These are phyloP conservation scores for Leccinum imitatum DNA, from an alignment of 768 basidiomycete genomes.

Conservation along the genomic window DNA sequence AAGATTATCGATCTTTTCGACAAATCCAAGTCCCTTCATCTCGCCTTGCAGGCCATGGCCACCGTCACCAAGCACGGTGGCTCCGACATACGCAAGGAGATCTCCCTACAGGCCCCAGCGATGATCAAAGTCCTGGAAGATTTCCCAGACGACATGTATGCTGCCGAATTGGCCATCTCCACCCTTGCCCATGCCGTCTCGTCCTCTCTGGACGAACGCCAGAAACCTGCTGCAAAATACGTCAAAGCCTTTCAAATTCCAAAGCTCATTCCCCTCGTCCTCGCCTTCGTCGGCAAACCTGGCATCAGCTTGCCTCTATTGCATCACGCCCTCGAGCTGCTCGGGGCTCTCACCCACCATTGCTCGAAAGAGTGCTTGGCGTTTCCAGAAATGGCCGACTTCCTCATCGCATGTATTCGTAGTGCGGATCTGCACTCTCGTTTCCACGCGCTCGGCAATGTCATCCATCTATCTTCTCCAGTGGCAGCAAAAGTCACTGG, in stretches of 20 bases:
- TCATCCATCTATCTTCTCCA: slow-evolving; percentile 45
- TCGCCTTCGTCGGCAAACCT: slow-evolving; percentile 44
- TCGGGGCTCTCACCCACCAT: slow-evolving; percentile 43
- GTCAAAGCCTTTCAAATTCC: slow-evolving; percentile 42
- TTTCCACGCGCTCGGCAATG: slow-evolving; percentile 47
- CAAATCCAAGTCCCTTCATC: slow-evolving; percentile 42
- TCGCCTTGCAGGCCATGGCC: slow-evolving; percentile 52
- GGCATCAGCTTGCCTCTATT: slow-evolving; percentile 40
- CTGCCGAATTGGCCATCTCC: slow-evolving; percentile 48
- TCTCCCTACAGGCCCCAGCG: slow-evolving; percentile 39
- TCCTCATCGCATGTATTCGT: slow-evolving; percentile 56
- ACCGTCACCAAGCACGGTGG: slow-evolving; percentile 63
- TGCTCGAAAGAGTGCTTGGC: slow-evolving; percentile 42
- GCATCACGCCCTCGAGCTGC: slow-evolving; percentile 49
- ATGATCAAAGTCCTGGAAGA: slow-evolving; percentile 49
- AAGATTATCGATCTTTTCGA: slow-evolving; percentile 54
- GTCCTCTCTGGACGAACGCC: slow-evolving; percentile 40
- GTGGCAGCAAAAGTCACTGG: slow-evolving; percentile 41
- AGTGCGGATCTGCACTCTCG: slow-evolving; percentile 54
- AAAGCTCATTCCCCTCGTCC: slow-evolving; percentile 41
- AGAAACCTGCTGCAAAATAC: slow-evolving; percentile 30
- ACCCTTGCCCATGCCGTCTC: slow-evolving; percentile 51
- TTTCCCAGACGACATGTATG: slow-evolving; percentile 45
- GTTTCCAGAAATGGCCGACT: slow-evolving; percentile 42
- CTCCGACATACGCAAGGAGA: slow-evolving; percentile 43